Percentiles rank a stretch among this genome's conserved stretches.
Evolutionary conservation across 1,139 yeast species (phyloP).

Genomic region (Suhomyces anneliseae): DNA sequence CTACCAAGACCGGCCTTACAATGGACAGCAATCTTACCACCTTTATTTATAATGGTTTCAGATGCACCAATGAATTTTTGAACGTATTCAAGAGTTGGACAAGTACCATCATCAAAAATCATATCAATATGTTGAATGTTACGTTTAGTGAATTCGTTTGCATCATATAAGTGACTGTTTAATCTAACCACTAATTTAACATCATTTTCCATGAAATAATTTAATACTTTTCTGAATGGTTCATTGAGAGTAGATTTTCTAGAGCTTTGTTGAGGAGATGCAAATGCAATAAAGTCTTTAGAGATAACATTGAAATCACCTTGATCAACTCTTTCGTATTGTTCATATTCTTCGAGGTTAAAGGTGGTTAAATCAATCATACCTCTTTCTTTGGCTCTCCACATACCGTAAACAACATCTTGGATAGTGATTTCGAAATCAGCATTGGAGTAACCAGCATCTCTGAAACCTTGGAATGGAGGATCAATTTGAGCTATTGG

Average conservation of each 20-base stretch:
- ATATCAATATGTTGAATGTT: slow-evolving; percentile 89
- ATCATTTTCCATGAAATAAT: slow-evolving; percentile 66
- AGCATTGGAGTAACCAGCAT: slow-evolving; percentile 95
- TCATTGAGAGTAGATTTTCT: slow-evolving; percentile 54
- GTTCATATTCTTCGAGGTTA: slow-evolving; percentile 90
- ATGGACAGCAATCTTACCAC: slow-evolving; percentile 95
- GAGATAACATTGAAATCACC: slow-evolving; percentile 93
- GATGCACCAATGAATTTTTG: slow-evolving; percentile 93
- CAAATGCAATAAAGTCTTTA: slow-evolving; percentile 95
- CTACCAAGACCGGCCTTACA: slow-evolving; percentile 98
- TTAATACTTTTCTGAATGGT: slow-evolving; percentile 78
- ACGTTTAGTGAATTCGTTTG: slow-evolving; percentile 74
- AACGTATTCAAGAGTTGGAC: slow-evolving; percentile 92
- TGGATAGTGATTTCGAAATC: slow-evolving; percentile 92
- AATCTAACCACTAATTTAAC: slow-evolving; percentile 89
- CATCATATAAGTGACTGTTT: slow-evolving; percentile 87
- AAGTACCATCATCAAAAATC: slow-evolving; percentile 97
- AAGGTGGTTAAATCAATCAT: slow-evolving; percentile 85
- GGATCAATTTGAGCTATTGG: slow-evolving; percentile 92
- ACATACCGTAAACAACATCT: slow-evolving; percentile 91
- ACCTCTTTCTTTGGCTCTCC: slow-evolving; percentile 97
- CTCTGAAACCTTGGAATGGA: slow-evolving; percentile 92
- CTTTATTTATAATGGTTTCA: slow-evolving; percentile 76
- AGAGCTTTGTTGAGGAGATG: slow-evolving; percentile 83
- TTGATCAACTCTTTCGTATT: slow-evolving; percentile 91